Percentiles rank a stretch among this genome's conserved stretches.
These are phyloP conservation scores for Aureobasidium musti DNA, from an alignment of 2,329 filamentous ascomycete genomes.

Conservation along the genomic window DNA sequence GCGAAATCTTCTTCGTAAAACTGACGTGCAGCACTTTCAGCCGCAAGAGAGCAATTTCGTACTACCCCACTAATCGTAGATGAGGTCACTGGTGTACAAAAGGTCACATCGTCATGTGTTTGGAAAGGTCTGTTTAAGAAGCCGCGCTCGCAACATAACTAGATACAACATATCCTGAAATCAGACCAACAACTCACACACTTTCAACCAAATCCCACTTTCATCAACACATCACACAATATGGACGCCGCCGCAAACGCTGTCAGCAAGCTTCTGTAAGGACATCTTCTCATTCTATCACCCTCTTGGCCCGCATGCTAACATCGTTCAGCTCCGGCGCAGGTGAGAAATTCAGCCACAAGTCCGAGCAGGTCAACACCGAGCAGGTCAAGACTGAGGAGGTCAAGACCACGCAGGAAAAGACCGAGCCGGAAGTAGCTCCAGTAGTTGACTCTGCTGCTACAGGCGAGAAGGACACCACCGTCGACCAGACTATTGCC, in stretches of 20 bases:
- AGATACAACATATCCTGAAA: neutral
- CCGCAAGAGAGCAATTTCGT: neutral
- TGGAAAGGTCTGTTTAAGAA: neutral
- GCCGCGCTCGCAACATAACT: neutral
- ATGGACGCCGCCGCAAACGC: slow-evolving; percentile 6
- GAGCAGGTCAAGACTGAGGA: slow-evolving; percentile 18
- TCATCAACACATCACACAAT: neutral
- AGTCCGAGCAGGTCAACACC: neutral
- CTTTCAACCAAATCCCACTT: neutral
- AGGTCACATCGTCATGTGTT: neutral
- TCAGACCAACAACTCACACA: neutral
- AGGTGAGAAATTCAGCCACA: slow-evolving; percentile 2
- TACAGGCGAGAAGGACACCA: slow-evolving; percentile 52
- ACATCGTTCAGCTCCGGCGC: neutral
- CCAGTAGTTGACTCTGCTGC: slow-evolving; percentile 17
- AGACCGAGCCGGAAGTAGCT: neutral
- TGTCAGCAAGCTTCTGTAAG: slow-evolving; percentile 7
- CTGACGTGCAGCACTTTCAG: slow-evolving; percentile 12
- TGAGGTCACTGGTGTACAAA: slow-evolving; percentile 4
- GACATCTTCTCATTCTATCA: neutral
- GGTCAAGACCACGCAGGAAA: slow-evolving; percentile 1
- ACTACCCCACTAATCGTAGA: neutral
- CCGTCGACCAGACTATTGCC: slow-evolving; percentile 65
- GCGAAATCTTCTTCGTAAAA: neutral
- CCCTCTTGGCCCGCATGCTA: neutral